Percentiles rank a stretch among this genome's conserved stretches.
These are phyloP conservation scores for Aureobasidium melanogenum DNA, from an alignment of 2,329 filamentous ascomycete genomes.

Conservation along the genomic window DNA sequence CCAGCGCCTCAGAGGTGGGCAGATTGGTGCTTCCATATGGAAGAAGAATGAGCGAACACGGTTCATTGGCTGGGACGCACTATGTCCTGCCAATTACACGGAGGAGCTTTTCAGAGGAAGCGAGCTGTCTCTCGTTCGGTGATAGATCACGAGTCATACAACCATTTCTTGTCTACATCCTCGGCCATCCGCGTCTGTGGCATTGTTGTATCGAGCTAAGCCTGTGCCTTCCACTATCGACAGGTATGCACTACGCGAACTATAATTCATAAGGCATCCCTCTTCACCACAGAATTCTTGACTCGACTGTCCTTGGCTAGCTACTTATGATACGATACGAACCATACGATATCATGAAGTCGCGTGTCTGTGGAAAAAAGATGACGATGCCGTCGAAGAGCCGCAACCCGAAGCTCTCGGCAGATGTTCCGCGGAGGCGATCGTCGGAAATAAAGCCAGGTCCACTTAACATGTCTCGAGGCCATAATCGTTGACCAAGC, in stretches of 20 bases:
- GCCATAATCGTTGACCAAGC: not conserved
- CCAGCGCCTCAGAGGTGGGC: not conserved
- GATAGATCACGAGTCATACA: not conserved
- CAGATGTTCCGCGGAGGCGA: not conserved
- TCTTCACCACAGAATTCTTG: too few species aligned
- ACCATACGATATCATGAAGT: too few species aligned
- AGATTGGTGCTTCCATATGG: not conserved
- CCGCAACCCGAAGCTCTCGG: not conserved
- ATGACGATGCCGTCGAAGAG: not conserved
- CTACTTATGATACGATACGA: not conserved
- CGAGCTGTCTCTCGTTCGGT: not conserved
- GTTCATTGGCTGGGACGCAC: constrained; percentile 1
- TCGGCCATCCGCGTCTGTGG: too few species aligned
- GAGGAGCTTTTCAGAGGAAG: constrained; percentile 9
- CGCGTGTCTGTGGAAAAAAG: not conserved
- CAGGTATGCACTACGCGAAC: not conserved
- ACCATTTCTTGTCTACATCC: not conserved
- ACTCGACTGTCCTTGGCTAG: not conserved
- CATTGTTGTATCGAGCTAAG: not conserved
- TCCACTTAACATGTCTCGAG: not conserved
- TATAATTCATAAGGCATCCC: too few species aligned
- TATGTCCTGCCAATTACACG: constrained; percentile 13
- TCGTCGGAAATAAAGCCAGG: not conserved
- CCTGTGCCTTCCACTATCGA: not conserved
- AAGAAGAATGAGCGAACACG: not conserved